Evolutionary conservation across 106 monocot species (phyloP).

Genomic region (Xerophyta viscosa): DNA sequence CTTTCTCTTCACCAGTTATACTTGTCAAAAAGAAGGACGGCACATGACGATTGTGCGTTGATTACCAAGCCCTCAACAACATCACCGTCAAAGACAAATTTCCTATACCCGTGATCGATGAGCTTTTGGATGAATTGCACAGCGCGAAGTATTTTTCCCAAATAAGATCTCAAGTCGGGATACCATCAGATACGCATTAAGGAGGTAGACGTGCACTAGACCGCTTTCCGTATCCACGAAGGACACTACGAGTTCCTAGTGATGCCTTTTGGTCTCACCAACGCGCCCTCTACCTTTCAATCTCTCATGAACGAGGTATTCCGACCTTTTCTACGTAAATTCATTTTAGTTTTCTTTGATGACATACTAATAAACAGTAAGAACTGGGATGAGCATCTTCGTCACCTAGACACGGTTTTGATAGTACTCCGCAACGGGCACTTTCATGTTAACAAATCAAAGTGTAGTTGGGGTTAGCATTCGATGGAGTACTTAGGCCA

Average conservation of each 20-base stretch:
- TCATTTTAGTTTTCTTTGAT: conserved; percentile 1
- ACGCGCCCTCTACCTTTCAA: not conserved
- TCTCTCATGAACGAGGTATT: not conserved
- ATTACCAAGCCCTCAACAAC: not conserved
- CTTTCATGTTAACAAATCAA: not conserved
- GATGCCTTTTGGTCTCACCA: not conserved
- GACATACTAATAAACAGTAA: not conserved
- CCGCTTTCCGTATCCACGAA: not conserved
- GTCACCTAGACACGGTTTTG: not conserved
- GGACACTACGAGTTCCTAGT: not conserved
- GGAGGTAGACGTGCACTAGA: not conserved
- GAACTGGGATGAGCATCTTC: not conserved
- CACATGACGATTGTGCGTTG: not conserved
- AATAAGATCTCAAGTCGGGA: not conserved
- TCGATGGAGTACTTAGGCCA: not conserved
- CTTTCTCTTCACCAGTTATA: conserved; percentile 1
- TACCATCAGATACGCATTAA: not conserved
- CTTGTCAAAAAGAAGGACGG: conserved; percentile 4
- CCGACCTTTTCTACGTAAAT: not conserved
- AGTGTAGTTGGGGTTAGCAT: not conserved
- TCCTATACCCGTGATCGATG: not conserved
- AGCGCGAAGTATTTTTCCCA: conserved; percentile 1
- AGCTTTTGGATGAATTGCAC: not conserved
- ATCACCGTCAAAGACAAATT: not conserved
- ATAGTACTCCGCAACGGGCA: not conserved